These are phyloP conservation scores for Geosiphon pyriformis DNA, from an alignment of 192 early-diverging fungal species.

Conservation along the genomic window DNA sequence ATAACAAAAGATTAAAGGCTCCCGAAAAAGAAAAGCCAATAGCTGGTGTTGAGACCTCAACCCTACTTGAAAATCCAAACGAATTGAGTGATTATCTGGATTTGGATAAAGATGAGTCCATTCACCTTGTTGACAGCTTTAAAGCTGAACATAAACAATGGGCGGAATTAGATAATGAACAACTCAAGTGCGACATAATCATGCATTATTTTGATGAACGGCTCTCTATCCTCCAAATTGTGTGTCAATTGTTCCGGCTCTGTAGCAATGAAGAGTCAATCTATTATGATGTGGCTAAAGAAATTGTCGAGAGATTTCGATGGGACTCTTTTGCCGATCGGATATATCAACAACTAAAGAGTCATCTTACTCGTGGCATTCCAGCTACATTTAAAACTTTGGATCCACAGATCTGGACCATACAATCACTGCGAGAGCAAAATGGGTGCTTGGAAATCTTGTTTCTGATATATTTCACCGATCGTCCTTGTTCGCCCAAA, in stretches of 20 bases:
- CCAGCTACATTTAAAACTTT: not conserved
- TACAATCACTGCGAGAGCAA: not conserved
- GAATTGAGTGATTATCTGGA: not conserved
- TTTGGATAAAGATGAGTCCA: not conserved
- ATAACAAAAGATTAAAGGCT: not conserved
- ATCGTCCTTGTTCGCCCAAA: not conserved
- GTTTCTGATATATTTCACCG: not conserved
- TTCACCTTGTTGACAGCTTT: not conserved
- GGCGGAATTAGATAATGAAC: not conserved
- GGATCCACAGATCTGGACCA: not conserved
- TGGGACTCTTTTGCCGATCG: not conserved
- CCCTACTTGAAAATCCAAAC: not conserved
- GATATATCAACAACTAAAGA: not conserved
- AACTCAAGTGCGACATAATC: not conserved
- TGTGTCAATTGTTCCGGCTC: slow-evolving; percentile 4
- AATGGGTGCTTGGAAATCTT: not conserved
- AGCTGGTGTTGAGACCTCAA: not conserved
- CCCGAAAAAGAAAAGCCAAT: not conserved
- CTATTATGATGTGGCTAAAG: not conserved
- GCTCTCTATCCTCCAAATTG: not conserved
- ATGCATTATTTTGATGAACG: slow-evolving; percentile 4
- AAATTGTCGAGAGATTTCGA: not conserved
- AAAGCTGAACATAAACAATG: slow-evolving; percentile 4
- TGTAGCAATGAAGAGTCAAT: not conserved
- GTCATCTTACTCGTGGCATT: not conserved